Conservation (phyloP, 192 early-diverging fungal genomes). For the Podila epicladia region DNA sequence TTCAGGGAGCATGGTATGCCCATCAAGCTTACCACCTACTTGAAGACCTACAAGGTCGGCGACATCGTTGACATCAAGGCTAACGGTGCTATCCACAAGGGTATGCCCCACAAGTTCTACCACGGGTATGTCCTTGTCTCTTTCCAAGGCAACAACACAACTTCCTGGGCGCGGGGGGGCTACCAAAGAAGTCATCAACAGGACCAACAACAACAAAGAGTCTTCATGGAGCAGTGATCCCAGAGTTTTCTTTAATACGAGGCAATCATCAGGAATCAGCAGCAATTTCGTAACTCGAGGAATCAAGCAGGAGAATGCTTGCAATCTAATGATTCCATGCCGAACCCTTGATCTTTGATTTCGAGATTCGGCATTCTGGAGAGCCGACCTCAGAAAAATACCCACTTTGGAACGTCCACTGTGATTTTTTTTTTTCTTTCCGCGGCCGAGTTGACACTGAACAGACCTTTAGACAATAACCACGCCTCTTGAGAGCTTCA, state of each 20-base stretch:
- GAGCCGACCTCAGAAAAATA: neutral
- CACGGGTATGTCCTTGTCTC: constrained; percentile 74
- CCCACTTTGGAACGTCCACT: too few relatives aligned
- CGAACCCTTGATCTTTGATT: neutral
- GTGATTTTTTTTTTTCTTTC: too few relatives aligned
- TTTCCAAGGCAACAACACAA: neutral
- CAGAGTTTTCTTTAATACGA: neutral
- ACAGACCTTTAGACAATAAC: too few relatives aligned
- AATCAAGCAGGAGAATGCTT: neutral
- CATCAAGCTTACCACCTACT: constrained; percentile 95
- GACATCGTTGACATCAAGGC: constrained; percentile 99
- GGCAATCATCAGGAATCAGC: neutral
- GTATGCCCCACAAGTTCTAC: constrained; percentile 99
- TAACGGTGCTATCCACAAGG: constrained; percentile 99
- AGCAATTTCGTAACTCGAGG: too few relatives aligned
- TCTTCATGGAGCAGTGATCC: neutral
- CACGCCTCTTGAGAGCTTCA: too few relatives aligned
- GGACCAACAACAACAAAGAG: neutral
- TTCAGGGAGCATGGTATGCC: constrained; percentile 93
- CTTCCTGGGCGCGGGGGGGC: too few relatives aligned
- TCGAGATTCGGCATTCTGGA: neutral
- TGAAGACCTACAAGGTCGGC: constrained; percentile 98
- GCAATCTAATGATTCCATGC: constrained; percentile 1
- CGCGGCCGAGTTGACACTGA: too few relatives aligned
- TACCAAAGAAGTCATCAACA: neutral